Conservation (phyloP, 2,329 filamentous ascomycete species). For the Aspergillus novoparasiticus region DNA sequence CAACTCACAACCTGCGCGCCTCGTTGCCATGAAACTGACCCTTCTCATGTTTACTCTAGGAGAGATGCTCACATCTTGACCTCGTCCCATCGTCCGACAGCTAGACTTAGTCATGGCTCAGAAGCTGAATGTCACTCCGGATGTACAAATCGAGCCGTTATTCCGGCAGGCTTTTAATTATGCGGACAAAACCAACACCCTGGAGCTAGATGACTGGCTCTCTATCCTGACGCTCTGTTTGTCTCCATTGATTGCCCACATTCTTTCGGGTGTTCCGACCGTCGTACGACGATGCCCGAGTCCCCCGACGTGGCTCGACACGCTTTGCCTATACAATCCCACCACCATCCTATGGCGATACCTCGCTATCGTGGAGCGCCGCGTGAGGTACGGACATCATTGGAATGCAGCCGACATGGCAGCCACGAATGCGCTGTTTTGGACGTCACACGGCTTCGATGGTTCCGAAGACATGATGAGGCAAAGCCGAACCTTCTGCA, state of each 20-base stretch:
- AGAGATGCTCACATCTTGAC: neutral
- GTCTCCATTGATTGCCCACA: slow-evolving; percentile 6
- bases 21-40: neutral
- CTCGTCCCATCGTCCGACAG: too few species aligned
- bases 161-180: slow-evolving; percentile 1
- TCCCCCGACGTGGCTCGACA: slow-evolving; percentile 6
- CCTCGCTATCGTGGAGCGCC: slow-evolving; percentile 7
- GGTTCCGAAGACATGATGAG: slow-evolving; percentile 10
- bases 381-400: neutral
- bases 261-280: slow-evolving; percentile 6
- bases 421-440: slow-evolving; percentile 9
- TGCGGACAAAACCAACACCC: slow-evolving; percentile 2
- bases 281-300: slow-evolving; percentile 5
- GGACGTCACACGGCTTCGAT: slow-evolving; percentile 8
- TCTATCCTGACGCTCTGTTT: slow-evolving; percentile 7
- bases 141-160: neutral
- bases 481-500: slow-evolving; percentile 3
- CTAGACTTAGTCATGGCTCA: neutral
- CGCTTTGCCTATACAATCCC: slow-evolving; percentile 11
- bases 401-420: slow-evolving; percentile 8
- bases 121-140: slow-evolving; percentile 1
- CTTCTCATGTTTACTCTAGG: neutral
- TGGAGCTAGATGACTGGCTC: slow-evolving; percentile 10
- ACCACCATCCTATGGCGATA: slow-evolving; percentile 12
- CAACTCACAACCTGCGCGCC: neutral